Conservation (phyloP, 768 basidiomycete genomes). For the Strobilomyces echinocephalus region DNA sequence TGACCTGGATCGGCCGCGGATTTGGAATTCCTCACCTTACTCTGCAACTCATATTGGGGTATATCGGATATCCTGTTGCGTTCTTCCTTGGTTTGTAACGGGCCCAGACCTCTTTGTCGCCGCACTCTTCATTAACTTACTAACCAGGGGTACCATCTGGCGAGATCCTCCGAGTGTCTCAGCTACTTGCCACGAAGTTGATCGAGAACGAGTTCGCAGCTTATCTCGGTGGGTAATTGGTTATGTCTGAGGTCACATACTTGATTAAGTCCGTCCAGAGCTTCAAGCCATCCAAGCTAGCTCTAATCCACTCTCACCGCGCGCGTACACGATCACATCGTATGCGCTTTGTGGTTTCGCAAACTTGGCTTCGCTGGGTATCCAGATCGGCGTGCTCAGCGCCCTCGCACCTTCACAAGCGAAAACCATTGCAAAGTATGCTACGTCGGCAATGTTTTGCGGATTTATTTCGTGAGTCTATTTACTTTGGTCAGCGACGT, state of each 20-base stretch:
- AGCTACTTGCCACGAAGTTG: constrained; percentile 81
- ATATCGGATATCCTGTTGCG: constrained; percentile 83
- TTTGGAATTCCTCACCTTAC: constrained; percentile 82
- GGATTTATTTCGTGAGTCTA: constrained; percentile 53
- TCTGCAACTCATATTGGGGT: constrained; percentile 78
- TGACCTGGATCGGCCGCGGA: constrained; percentile 85
- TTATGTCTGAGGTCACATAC: neutral
- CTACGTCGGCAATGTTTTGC: constrained; percentile 64
- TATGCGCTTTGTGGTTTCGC: constrained; percentile 92
- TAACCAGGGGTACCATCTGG: constrained; percentile 58
- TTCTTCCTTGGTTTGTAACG: constrained; percentile 55
- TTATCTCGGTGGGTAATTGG: constrained; percentile 40
- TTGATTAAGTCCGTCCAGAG: constrained; percentile 22
- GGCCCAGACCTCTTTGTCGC: neutral
- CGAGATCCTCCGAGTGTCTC: constrained; percentile 80
- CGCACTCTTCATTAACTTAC: constrained; percentile 2
- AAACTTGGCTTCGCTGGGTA: constrained; percentile 80
- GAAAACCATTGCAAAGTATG: constrained; percentile 66
- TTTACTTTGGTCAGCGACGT: neutral
- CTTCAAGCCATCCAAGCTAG: constrained; percentile 42
- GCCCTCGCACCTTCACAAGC: constrained; percentile 66
- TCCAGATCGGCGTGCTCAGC: constrained; percentile 74
- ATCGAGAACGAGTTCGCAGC: constrained; percentile 85
- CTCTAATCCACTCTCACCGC: constrained; percentile 55
- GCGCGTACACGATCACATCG: constrained; percentile 76